A percentile compares a stretch with the other conserved stretches of the same genome.
phyloP scores from a whole-genome alignment of 768 basidiomycete species.

The Mycena maculata region DNA sequence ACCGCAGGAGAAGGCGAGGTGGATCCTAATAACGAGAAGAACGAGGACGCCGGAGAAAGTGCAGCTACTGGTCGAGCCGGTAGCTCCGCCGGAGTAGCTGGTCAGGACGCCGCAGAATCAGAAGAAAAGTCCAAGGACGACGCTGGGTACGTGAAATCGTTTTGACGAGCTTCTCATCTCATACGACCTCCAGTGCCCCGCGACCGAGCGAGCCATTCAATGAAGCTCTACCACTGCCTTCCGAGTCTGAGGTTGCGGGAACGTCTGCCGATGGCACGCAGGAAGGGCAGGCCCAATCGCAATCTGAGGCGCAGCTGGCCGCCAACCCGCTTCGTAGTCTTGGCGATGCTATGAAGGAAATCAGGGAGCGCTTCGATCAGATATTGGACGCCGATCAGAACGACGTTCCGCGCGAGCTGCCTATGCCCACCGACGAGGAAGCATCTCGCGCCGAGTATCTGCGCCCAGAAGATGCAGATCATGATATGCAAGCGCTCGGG shows the following conservation, averaged over 20 bases:
- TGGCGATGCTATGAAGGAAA: constrained; percentile 86
- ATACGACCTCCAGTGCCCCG: constrained; percentile 24
- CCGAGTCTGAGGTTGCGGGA: constrained; percentile 44
- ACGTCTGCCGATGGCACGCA: constrained; percentile 57
- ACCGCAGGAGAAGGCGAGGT: constrained; percentile 54
- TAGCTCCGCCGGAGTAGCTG: constrained; percentile 42
- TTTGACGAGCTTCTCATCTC: background rate
- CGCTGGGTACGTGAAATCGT: constrained; percentile 45
- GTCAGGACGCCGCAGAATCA: constrained; percentile 40
- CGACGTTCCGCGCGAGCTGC: constrained; percentile 49
- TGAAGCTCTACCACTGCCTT: constrained; percentile 27
- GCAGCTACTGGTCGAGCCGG: constrained; percentile 47
- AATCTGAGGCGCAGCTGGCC: constrained; percentile 50
- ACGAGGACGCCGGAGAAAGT: constrained; percentile 45
- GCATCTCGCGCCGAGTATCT: constrained; percentile 80
- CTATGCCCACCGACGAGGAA: constrained; percentile 48
- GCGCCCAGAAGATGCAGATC: constrained; percentile 71
- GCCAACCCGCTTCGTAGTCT: constrained; percentile 79
- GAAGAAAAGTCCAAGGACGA: constrained; percentile 45
- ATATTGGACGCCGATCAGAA: constrained; percentile 64
- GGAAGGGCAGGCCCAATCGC: constrained; percentile 55
- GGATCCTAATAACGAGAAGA: constrained; percentile 45
- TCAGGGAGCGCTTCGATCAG: constrained; percentile 85
- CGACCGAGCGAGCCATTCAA: constrained; percentile 35
- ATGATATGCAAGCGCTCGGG: constrained; percentile 90